Percentiles rank a stretch among this genome's conserved stretches.
These are phyloP conservation scores for Prunella vulgaris DNA, from an alignment of 257 asterid genomes.

Conservation along the genomic window DNA sequence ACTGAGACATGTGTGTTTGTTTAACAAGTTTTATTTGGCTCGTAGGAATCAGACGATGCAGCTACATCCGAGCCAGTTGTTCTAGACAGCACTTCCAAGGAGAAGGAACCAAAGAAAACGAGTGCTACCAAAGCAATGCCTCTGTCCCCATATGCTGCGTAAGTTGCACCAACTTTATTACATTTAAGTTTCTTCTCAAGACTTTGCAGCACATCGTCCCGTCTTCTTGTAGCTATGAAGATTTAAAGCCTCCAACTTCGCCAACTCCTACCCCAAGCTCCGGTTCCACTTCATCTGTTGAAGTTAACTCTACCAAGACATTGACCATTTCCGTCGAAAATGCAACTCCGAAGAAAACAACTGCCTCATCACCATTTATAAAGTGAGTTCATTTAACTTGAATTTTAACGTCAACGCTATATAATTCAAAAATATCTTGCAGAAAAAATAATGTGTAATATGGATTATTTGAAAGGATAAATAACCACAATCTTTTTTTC, in stretches of 20 bases:
- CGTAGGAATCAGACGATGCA: slow-evolving; percentile 40
- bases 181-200: not conserved
- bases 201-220: not conserved
- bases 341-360: slow-evolving; percentile 27
- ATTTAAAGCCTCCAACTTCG: slow-evolving; percentile 65
- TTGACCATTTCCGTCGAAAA: slow-evolving; percentile 15
- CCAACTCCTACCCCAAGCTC: slow-evolving; percentile 62
- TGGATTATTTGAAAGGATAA: not conserved
- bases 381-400: slow-evolving; percentile 32
- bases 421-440: not conserved
- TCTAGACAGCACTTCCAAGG: slow-evolving; percentile 23
- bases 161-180: slow-evolving; percentile 29
- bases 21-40: slow-evolving; percentile 16
- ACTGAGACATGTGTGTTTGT: not conserved
- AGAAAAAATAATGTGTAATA: not conserved
- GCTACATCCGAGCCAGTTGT: slow-evolving; percentile 28
- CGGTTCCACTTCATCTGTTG: slow-evolving; percentile 31
- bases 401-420: not conserved
- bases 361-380: slow-evolving; percentile 43
- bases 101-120: slow-evolving; percentile 33
- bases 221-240: slow-evolving; percentile 42
- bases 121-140: slow-evolving; percentile 39
- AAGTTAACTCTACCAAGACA: slow-evolving; percentile 31
- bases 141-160: slow-evolving; percentile 70
- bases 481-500: no score